Percentiles rank a stretch among this genome's conserved stretches.
Evolutionary conservation across 148 eudicot species (phyloP).

Genomic region (Tetragonia tetragonoides): DNA sequence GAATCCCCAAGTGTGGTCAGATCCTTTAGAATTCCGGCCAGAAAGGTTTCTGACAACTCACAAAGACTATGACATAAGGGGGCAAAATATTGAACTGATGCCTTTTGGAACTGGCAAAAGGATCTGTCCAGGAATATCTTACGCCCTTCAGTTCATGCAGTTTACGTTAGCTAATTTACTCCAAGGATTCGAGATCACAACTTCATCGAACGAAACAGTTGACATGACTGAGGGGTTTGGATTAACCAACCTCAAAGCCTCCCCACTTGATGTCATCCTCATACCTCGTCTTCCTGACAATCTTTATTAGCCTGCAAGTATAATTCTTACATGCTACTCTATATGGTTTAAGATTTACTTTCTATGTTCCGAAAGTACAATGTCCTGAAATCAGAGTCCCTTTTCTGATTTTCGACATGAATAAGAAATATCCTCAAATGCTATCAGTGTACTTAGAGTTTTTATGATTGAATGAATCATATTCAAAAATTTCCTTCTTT

Average conservation of each 20-base stretch:
- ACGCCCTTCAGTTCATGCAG: conserved; percentile 14
- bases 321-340: no score
- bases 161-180: conserved; percentile 24
- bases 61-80: conserved; percentile 20
- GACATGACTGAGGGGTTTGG: conserved; percentile 22
- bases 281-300: conserved; percentile 12
- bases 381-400: no score
- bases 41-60: conserved; percentile 28
- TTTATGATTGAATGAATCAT: no score
- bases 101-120: conserved; percentile 26
- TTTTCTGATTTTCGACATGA: no score
- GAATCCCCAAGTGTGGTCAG: conserved; percentile 17
- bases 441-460: no score
- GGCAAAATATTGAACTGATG: conserved; percentile 13
- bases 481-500: no score
- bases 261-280: conserved; percentile 12
- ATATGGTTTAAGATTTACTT: no score
- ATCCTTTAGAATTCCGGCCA: conserved; percentile 16
- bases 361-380: no score
- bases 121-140: conserved; percentile 24
- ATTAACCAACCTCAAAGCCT: conserved; percentile 7
- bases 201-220: conserved; percentile 5
- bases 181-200: conserved; percentile 25
- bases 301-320: conserved; percentile 24
- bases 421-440: no score